A percentile compares a stretch with the other conserved stretches of the same genome.
Evolutionary conservation across 1,284 basidiomycete genomes (phyloP).

Genomic region (Apiotrichum brassicae): DNA sequence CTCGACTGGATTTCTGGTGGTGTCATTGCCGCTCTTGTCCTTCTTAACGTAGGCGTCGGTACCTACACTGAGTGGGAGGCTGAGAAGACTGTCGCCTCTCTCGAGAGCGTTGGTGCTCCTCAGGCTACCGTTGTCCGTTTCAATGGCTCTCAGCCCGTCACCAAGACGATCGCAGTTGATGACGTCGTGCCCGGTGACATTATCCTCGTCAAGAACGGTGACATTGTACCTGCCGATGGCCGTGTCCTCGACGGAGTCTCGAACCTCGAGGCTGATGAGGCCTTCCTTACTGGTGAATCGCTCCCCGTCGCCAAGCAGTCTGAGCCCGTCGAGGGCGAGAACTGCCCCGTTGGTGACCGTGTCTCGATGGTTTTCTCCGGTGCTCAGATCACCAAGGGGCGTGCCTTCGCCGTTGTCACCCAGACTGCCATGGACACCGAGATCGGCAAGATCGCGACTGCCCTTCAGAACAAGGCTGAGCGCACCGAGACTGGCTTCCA

Average conservation of each 20-base stretch:
- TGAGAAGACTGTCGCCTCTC: conserved; percentile 48
- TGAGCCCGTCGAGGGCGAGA: conserved; percentile 45
- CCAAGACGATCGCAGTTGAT: conserved; percentile 53
- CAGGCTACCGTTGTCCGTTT: conserved; percentile 57
- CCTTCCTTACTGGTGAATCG: conserved; percentile 64
- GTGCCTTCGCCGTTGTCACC: conserved; percentile 56
- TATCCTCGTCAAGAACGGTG: conserved; percentile 55
- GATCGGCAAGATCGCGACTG: conserved; percentile 57
- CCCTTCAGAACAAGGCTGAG: conserved; percentile 47
- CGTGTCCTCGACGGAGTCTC: conserved; percentile 47
- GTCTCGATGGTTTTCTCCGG: conserved; percentile 55
- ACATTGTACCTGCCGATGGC: conserved; percentile 59
- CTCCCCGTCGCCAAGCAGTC: conserved; percentile 59
- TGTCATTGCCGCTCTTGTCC: conserved; percentile 59
- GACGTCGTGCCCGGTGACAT: conserved; percentile 61
- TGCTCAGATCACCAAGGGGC: conserved; percentile 60
- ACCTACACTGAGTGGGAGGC: conserved; percentile 48
- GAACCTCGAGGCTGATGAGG: conserved; percentile 59
- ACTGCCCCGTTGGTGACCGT: conserved; percentile 52
- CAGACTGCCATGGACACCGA: conserved; percentile 62
- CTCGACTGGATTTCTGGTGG: conserved; percentile 60
- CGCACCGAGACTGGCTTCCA: conserved; percentile 42
- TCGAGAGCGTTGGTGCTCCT: conserved; percentile 52
- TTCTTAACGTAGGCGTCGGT: conserved; percentile 52
- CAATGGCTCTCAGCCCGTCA: conserved; percentile 19